Evolutionary conservation across 306 rosid genomes (phyloP).

Genomic region (Sechiopsis laciniata): DNA sequence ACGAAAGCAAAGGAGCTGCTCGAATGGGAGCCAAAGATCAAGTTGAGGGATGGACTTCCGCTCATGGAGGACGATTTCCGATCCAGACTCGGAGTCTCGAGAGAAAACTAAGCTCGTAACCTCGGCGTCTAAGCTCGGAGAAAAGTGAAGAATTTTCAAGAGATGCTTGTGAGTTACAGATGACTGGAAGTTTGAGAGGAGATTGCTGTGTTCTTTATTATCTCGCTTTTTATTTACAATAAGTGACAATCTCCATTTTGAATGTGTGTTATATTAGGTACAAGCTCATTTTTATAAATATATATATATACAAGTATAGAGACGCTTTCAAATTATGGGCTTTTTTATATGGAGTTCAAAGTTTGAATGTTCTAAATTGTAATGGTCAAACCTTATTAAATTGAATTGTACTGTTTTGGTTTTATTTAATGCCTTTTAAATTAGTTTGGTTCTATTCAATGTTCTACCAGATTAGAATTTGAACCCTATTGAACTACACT

Average conservation of each 20-base stretch:
- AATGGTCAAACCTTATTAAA: neutral
- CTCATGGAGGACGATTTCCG: constrained; percentile 56
- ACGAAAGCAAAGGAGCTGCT: constrained; percentile 43
- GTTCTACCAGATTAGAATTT: no score
- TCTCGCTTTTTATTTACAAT: neutral
- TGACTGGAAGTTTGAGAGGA: neutral
- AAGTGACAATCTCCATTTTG: constrained; percentile 7
- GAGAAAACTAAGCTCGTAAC: constrained; percentile 3
- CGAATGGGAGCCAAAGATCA: constrained; percentile 48
- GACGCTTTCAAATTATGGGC: no score
- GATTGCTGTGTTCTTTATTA: constrained; percentile 1
- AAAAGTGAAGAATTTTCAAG: constrained; percentile 11
- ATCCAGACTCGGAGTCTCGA: constrained; percentile 36
- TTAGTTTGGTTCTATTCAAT: neutral
- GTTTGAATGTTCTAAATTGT: neutral
- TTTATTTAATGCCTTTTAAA: neutral
- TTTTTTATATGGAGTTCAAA: neutral
- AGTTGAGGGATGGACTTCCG: constrained; percentile 43
- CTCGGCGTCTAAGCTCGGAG: neutral
- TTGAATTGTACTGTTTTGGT: neutral
- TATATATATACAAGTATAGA: neutral
- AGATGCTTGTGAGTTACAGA: neutral
- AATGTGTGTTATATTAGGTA: neutral
- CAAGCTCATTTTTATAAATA: neutral
- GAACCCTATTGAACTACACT: no score